Evolutionary conservation across 2,329 filamentous ascomycete species (phyloP).

Genomic region (Apiospora malaysiana): DNA sequence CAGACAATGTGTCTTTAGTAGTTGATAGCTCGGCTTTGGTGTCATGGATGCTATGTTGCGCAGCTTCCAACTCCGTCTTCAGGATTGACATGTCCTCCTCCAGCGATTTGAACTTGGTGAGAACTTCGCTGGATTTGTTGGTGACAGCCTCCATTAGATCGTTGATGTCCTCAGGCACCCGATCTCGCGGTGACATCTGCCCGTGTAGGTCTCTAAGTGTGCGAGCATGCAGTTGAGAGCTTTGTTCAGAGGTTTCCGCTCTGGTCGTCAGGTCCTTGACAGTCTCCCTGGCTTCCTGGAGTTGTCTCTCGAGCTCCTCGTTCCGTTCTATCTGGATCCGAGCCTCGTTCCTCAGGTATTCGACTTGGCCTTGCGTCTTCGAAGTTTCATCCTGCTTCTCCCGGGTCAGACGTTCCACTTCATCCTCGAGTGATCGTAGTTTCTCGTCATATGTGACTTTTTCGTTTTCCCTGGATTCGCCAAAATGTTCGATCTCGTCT

Average conservation of each 20-base stretch:
- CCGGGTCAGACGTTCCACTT: constrained; percentile 69
- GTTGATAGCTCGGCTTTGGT: constrained; percentile 63
- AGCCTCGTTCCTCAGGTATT: constrained; percentile 66
- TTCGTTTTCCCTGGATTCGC: constrained; percentile 84
- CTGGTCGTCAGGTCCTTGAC: constrained; percentile 56
- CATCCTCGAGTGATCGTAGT: constrained; percentile 70
- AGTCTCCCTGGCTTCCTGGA: constrained; percentile 62
- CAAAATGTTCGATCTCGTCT: constrained; percentile 85
- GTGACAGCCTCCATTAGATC: constrained; percentile 67
- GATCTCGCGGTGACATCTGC: constrained; percentile 60
- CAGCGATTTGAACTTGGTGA: constrained; percentile 63
- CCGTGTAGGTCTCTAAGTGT: constrained; percentile 64
- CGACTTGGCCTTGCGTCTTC: constrained; percentile 66
- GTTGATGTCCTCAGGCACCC: constrained; percentile 59
- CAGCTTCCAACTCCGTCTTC: constrained; percentile 67
- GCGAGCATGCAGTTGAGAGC: constrained; percentile 56
- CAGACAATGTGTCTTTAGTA: constrained; percentile 57
- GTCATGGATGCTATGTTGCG: constrained; percentile 59
- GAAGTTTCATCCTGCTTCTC: constrained; percentile 62
- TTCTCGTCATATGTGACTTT: constrained; percentile 73
- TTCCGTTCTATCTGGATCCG: constrained; percentile 64
- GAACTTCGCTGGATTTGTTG: constrained; percentile 61
- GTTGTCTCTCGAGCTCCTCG: constrained; percentile 62
- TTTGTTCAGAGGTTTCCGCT: constrained; percentile 56
- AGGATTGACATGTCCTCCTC: constrained; percentile 66